Evolutionary conservation across 176 grass and related monocot genomes (phyloP).

Genomic region (Leersia perrieri): DNA sequence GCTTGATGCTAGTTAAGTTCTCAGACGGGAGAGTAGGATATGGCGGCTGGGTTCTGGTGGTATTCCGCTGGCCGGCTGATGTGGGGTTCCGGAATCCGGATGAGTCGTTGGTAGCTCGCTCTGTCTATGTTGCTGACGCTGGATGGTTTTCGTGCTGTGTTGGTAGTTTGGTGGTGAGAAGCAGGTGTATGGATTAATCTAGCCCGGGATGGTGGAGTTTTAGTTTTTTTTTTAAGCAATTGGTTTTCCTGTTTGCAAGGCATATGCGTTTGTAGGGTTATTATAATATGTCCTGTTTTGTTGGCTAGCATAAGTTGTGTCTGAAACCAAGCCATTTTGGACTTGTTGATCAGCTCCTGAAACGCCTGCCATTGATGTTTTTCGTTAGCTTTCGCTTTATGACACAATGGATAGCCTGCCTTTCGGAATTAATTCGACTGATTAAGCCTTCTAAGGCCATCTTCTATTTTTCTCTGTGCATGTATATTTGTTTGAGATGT

Average conservation of each 20-base stretch:
- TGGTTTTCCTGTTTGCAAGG: background rate
- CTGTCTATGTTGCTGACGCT: background rate
- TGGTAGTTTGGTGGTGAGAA: background rate
- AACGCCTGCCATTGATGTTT: background rate
- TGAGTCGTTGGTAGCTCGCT: background rate
- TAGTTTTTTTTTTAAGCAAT: background rate
- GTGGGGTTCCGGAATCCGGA: background rate
- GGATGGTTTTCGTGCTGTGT: background rate
- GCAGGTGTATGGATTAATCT: background rate
- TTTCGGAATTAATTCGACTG: background rate
- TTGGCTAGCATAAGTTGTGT: background rate
- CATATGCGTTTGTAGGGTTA: background rate
- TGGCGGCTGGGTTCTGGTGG: background rate
- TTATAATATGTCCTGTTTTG: background rate
- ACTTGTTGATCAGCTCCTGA: background rate
- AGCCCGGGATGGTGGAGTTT: background rate
- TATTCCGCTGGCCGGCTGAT: background rate
- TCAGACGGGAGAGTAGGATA: background rate
- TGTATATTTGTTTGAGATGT: slow-evolving; percentile 10
- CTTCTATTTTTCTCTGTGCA: background rate
- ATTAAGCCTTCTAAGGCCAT: background rate
- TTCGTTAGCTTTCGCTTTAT: background rate
- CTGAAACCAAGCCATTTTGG: background rate
- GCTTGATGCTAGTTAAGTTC: background rate
- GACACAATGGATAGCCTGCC: background rate